Base-by-base conservation (phyloP, 495 filamentous ascomycete genomes). In the Amniculicola lignicola region DNA sequence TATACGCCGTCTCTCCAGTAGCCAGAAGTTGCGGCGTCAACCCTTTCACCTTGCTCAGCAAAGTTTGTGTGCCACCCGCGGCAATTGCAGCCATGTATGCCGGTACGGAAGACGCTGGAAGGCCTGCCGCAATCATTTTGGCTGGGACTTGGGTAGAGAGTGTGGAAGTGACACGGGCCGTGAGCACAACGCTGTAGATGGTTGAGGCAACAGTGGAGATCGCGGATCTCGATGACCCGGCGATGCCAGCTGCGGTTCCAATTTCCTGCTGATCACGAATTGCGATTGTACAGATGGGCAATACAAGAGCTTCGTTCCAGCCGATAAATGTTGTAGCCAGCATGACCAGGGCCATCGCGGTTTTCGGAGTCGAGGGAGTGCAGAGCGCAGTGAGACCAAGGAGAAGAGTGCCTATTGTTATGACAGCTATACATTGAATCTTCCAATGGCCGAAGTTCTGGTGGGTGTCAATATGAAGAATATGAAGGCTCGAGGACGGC, bases 211-310 rank as follows among this genome's bases (percentile, higher is more conserved):
- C 48, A 4, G 61, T 47, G n/a, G 49, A 62, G 42, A 67, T 64
- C 15, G 31, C 52, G 21, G 38, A 48, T 2, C 64, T 46, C 6
- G 55, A 39, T n/a, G 51, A 53, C 4, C 61, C 61, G 5, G 57
- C 56, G 16, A 65, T 47, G 12, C 65, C 62, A 15, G 46, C 62
- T 4, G 62, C 65, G n/a, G 49, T 54, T 14, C 65, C 65, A 40
- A 67, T 65, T 18, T 67, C 62, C 16, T 54, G 37, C 45, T 67
- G 65, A 28, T 65, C 54, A 15, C 47, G 42, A 44, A 65, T 51
- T n/a, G 48, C 44, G 44, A 67, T 65, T n/a, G 58, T 61, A 37
- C 58, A 52, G 45, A 54, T 63, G 16, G 58, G 54, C 4, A 64
- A 35, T 10, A 50, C 52, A 23, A 65, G 15, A n/a, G 47, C 52